A percentile compares a stretch with the other conserved stretches of the same genome.
phyloP scores from a whole-genome alignment of 1,139 yeast species.

The Zygoascus meyerae region DNA sequence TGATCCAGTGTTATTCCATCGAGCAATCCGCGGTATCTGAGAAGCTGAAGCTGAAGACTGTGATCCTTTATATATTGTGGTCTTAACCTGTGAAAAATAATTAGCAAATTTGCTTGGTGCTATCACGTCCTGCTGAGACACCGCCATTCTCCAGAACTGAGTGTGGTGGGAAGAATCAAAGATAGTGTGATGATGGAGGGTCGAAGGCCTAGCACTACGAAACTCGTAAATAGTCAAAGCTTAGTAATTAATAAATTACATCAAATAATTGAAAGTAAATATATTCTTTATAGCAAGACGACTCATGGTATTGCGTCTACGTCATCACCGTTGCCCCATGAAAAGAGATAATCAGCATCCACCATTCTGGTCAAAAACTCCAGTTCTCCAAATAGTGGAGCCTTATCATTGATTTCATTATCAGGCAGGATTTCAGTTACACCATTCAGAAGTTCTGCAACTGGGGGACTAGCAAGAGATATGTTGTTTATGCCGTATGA shows the following conservation, averaged over 20 bases:
- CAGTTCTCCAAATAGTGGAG: neutral
- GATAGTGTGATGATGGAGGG: too few species aligned
- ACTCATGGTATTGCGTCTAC: too few species aligned
- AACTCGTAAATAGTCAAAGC: too few species aligned
- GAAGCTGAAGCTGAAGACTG: neutral
- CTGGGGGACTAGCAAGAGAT: slow-evolving; percentile 13
- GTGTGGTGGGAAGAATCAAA: too few species aligned
- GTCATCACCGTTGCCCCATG: slow-evolving; percentile 7
- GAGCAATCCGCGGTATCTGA: slow-evolving; percentile 15
- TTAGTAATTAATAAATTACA: too few species aligned
- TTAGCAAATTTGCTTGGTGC: slow-evolving; percentile 3
- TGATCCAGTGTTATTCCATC: slow-evolving; percentile 29
- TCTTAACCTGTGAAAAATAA: slow-evolving; percentile 5
- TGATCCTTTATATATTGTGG: slow-evolving; percentile 2
- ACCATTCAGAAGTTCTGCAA: slow-evolving; percentile 9
- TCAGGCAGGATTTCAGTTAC: neutral
- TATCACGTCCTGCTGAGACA: slow-evolving; percentile 4
- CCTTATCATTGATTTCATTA: neutral
- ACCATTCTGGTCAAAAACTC: slow-evolving; percentile 7
- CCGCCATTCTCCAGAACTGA: neutral
- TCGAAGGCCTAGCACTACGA: too few species aligned
- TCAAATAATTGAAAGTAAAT: too few species aligned
- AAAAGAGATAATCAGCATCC: slow-evolving; percentile 10
- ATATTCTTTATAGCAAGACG: too few species aligned
- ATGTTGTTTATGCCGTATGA: slow-evolving; percentile 1